Evolutionary conservation across 2,329 filamentous ascomycete genomes (phyloP).

Genomic region (Trichoderma cornu-damae): DNA sequence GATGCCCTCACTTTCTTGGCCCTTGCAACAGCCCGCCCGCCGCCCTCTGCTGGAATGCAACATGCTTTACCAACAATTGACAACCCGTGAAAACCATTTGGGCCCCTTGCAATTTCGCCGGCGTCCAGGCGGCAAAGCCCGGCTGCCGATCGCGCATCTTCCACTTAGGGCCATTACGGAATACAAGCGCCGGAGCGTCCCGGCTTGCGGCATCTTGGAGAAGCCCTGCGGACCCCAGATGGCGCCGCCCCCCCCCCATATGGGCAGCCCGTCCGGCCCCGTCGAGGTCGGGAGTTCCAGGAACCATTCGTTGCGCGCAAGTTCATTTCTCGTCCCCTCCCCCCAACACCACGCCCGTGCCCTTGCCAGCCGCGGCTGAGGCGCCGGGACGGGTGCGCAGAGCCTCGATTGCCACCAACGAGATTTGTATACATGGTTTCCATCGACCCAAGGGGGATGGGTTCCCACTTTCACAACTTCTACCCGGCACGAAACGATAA

Average conservation of each 20-base stretch:
- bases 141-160: conserved; percentile 16
- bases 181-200: conserved; percentile 19
- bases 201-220: conserved; percentile 18
- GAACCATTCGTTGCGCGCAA: conserved; percentile 8
- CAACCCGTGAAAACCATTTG: background rate
- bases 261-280: conserved; percentile 13
- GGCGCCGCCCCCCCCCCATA: too few species aligned
- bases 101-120: background rate
- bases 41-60: background rate
- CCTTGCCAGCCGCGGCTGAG: conserved; percentile 15
- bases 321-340: conserved; percentile 7
- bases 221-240: conserved; percentile 14
- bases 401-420: conserved; percentile 2
- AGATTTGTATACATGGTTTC: background rate
- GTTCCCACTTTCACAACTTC: conserved; percentile 6
- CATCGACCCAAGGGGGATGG: too few species aligned
- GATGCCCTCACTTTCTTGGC: conserved; percentile 15
- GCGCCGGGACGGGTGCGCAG: conserved; percentile 2
- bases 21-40: background rate
- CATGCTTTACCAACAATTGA: background rate
- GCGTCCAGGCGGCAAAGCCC: conserved; percentile 14
- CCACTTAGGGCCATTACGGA: conserved; percentile 17
- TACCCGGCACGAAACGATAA: conserved; percentile 4
- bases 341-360: background rate
- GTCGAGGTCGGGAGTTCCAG: conserved; percentile 18